Evolutionary conservation across 306 rosid species (phyloP).

Genomic region (Lablab purpureus): DNA sequence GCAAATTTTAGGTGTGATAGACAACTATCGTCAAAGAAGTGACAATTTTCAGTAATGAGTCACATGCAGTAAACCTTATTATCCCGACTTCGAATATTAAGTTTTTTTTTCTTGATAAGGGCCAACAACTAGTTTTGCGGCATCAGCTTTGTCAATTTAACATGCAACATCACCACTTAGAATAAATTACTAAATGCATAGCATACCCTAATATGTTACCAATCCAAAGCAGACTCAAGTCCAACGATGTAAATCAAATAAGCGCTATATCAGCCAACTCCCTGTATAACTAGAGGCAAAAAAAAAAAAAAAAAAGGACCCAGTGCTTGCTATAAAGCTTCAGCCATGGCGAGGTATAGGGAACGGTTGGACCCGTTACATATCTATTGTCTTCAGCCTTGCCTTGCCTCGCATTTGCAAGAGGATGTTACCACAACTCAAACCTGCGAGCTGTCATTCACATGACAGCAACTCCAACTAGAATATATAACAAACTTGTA

Average conservation of each 20-base stretch:
- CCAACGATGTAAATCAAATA: neutral
- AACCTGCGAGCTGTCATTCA: neutral
- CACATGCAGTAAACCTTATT: slow-evolving; percentile 19
- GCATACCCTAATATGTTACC: neutral
- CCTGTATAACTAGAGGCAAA: neutral
- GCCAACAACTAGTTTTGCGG: neutral
- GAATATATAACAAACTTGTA: neutral
- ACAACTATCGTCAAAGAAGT: slow-evolving; percentile 21
- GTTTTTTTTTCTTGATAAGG: neutral
- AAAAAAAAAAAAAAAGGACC: neutral
- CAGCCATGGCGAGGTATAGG: neutral
- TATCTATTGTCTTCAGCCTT: neutral
- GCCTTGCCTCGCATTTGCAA: neutral
- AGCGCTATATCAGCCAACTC: neutral
- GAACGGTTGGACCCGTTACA: neutral
- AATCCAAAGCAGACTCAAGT: neutral
- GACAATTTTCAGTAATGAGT: slow-evolving; percentile 27
- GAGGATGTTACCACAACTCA: neutral
- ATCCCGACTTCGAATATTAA: neutral
- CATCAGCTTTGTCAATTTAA: neutral
- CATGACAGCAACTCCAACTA: neutral
- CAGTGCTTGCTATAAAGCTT: neutral
- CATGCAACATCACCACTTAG: neutral
- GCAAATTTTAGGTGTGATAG: slow-evolving; percentile 35
- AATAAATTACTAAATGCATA: slow-evolving; percentile 4